Evolutionary conservation across 768 basidiomycete genomes (phyloP).

Genomic region (Hypholoma sublateritium): DNA sequence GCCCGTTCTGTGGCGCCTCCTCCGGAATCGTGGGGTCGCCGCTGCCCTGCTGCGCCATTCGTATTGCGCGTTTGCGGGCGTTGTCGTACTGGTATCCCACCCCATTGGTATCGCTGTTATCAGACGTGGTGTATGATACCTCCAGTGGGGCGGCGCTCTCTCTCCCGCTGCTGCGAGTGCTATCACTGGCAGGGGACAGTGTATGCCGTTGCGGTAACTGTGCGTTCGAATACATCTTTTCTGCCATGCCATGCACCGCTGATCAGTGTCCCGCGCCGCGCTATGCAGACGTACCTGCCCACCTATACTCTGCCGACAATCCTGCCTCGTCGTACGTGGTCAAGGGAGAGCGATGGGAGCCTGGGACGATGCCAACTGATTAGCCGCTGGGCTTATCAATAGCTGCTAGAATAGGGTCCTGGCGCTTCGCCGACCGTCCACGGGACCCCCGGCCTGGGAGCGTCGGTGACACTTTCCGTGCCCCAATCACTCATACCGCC

Average conservation of each 20-base stretch:
- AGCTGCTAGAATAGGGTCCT: not conserved
- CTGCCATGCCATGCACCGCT: no score
- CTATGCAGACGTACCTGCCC: not conserved
- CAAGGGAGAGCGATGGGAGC: not conserved
- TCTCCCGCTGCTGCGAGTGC: not conserved
- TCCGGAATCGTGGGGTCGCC: not conserved
- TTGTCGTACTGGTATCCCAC: not conserved
- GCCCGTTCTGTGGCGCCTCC: not conserved
- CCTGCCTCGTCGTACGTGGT: not conserved
- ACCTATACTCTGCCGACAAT: not conserved
- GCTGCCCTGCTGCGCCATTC: not conserved
- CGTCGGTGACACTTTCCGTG: no score
- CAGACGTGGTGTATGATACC: not conserved
- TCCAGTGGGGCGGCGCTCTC: not conserved
- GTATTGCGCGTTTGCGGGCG: not conserved
- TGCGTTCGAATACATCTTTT: not conserved
- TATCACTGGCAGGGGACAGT: not conserved
- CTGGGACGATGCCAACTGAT: not conserved
- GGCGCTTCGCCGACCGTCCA: not conserved
- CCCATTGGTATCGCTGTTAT: not conserved
- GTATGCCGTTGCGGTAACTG: not conserved
- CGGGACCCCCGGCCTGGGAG: not conserved
- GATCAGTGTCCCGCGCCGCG: no score
- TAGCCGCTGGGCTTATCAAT: not conserved
- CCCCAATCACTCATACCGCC: no score